Base-by-base conservation (phyloP, 208 protist species). In the Phytomonas francai region DNA sequence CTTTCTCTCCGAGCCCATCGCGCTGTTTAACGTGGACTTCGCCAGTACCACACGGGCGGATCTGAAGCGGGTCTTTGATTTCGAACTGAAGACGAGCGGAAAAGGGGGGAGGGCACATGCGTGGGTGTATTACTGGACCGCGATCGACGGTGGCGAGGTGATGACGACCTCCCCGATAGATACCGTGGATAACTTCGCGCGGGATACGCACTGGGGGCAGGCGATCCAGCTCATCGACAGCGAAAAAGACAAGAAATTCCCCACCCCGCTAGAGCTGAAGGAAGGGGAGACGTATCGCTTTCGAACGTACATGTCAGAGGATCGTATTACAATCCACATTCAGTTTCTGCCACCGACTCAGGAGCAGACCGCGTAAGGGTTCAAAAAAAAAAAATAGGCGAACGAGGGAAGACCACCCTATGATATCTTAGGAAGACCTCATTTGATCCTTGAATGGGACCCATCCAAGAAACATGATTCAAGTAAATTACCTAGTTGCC, bases 141-240 rank as follows among this genome's bases (percentile, higher is more conserved):
- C 86, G 1, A 76, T 57, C 34, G 76, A 80, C 73, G 74, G 75
- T 45, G 70, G 78, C 30, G 70, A 58, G 73, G 51, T 49, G 60
- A 95, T 97, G 84, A 94, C 91, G 39, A 97, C 93, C 3, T 73
- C 81, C 42, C 93, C 93, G 12, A 70, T 74, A 4, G 89, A 92
- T 29, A 97, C 94, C 6, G 3, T 84, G 0, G 61, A 95, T 62
- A 97, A 97, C 85, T 96, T 97, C 67, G 72, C 91, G 16, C 91
- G 94, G 4, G 92, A 97, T 70, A 95, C 97, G 94, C 94, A 97
- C 77, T 97, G 92, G 92, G 92, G 94, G 19, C 92, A 97, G 73
- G 91, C 88, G 11, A 72, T 97, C 49, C 92, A 97, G 72, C 84
- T 97, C 28, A 80, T 97, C 42, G 89, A 97, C 60, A 70, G 42